These are phyloP conservation scores for Lepidium aucheri DNA, from an alignment of 345 rosid species.

Conservation along the genomic window DNA sequence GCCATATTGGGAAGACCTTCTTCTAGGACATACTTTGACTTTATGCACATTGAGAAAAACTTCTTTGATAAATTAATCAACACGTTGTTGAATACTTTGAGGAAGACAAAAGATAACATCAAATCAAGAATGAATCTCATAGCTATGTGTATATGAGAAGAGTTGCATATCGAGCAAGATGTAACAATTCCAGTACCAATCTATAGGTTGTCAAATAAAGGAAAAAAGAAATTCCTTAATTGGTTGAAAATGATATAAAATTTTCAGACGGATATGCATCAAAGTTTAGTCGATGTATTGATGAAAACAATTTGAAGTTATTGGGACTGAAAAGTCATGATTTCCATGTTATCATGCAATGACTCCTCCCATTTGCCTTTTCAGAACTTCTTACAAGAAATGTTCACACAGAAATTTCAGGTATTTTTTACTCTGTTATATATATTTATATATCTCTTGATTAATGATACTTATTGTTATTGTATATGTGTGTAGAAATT, in stretches of 20 bases:
- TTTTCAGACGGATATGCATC: not conserved
- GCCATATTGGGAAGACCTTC: not conserved
- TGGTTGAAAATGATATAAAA: not conserved
- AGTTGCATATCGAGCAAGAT: not conserved
- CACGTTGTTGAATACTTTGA: not conserved
- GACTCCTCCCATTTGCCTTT: too few relatives aligned
- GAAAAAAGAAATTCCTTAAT: not conserved
- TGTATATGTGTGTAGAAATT: too few relatives aligned
- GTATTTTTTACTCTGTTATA: too few relatives aligned
- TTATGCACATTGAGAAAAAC: not conserved
- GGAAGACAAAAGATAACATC: not conserved
- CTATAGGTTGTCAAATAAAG: not conserved
- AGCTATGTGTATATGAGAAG: not conserved
- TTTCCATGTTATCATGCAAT: too few relatives aligned
- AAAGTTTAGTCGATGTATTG: too few relatives aligned
- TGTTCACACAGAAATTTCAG: too few relatives aligned
- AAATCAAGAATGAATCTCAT: not conserved
- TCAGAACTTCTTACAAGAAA: too few relatives aligned
- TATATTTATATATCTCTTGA: too few relatives aligned
- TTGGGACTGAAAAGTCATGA: too few relatives aligned
- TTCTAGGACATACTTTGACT: not conserved
- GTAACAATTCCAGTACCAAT: not conserved
- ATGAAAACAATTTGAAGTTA: too few relatives aligned
- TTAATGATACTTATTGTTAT: too few relatives aligned
- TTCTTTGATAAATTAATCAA: not conserved